These are phyloP conservation scores for Heritiera fomes DNA, from an alignment of 345 rosid genomes.

Conservation along the genomic window DNA sequence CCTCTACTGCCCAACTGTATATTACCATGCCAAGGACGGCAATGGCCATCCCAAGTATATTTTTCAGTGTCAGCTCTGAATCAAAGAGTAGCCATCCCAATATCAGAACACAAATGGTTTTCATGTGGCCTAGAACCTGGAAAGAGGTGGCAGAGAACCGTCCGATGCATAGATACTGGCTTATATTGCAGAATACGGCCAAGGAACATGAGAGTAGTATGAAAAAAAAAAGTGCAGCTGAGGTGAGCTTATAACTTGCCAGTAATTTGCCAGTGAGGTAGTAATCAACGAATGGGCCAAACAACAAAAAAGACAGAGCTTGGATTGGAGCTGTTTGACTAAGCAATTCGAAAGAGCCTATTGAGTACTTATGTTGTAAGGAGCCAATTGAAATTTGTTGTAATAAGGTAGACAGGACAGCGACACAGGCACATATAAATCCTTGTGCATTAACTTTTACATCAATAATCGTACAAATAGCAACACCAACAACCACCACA, in stretches of 20 bases:
- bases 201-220: slow-evolving; percentile 76
- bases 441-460: slow-evolving; percentile 94
- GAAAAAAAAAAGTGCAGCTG: slow-evolving; percentile 72
- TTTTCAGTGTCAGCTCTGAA: slow-evolving; percentile 79
- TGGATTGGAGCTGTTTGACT: slow-evolving; percentile 97
- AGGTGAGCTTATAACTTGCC: slow-evolving; percentile 64
- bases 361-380: slow-evolving; percentile 82
- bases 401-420: slow-evolving; percentile 79
- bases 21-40: slow-evolving; percentile 86
- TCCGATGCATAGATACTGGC: slow-evolving; percentile 96
- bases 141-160: slow-evolving; percentile 90
- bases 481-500: slow-evolving; percentile 91
- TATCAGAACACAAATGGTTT: slow-evolving; percentile 83
- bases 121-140: slow-evolving; percentile 98
- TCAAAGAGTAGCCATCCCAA: slow-evolving; percentile 93
- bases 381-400: slow-evolving; percentile 98
- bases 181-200: slow-evolving; percentile 94
- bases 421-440: slow-evolving; percentile 81
- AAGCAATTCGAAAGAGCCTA: slow-evolving; percentile 89
- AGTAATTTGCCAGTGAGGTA: slow-evolving; percentile 65
- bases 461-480: slow-evolving; percentile 92
- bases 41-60: slow-evolving; percentile 75
- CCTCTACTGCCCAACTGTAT: slow-evolving; percentile 93
- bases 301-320: slow-evolving; percentile 84
- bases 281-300: slow-evolving; percentile 87